These are phyloP conservation scores for Pseudonitzschia multiseries DNA, from an alignment of 108 stramenopile species.

Conservation along the genomic window DNA sequence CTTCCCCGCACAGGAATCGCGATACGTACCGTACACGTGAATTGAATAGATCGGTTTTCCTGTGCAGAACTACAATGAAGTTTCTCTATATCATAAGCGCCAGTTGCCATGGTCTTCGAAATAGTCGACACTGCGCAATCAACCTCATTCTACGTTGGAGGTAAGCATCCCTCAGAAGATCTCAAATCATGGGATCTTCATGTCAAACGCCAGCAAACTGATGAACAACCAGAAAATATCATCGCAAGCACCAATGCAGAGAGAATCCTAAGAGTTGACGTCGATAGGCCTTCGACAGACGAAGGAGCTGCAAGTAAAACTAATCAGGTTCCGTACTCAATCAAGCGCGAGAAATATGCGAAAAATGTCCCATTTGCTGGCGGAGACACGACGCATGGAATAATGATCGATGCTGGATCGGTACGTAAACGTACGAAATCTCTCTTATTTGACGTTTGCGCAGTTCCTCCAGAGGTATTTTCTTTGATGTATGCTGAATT, in stretches of 20 bases:
- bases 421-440: too few relatives aligned
- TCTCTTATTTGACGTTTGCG: too few relatives aligned
- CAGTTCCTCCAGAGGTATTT: too few relatives aligned
- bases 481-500: too few relatives aligned
- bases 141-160: too few relatives aligned
- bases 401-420: slow-evolving; percentile 93
- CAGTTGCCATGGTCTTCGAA: background rate
- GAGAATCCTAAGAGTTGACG: background rate
- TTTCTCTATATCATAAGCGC: background rate
- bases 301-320: background rate
- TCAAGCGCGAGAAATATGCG: slow-evolving; percentile 12
- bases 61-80: background rate
- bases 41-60: too few relatives aligned
- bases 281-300: background rate
- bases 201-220: background rate
- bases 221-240: background rate
- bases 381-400: slow-evolving; percentile 48
- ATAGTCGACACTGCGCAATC: background rate
- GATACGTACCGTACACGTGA: too few relatives aligned
- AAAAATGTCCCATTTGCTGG: slow-evolving; percentile 19
- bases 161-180: slow-evolving; percentile 23
- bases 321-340: slow-evolving; percentile 8
- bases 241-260: background rate
- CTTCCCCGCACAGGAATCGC: too few relatives aligned
- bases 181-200: slow-evolving; percentile 21